Evolutionary conservation across 257 asterid species (phyloP).

Genomic region (Jaltomata sinuosa): DNA sequence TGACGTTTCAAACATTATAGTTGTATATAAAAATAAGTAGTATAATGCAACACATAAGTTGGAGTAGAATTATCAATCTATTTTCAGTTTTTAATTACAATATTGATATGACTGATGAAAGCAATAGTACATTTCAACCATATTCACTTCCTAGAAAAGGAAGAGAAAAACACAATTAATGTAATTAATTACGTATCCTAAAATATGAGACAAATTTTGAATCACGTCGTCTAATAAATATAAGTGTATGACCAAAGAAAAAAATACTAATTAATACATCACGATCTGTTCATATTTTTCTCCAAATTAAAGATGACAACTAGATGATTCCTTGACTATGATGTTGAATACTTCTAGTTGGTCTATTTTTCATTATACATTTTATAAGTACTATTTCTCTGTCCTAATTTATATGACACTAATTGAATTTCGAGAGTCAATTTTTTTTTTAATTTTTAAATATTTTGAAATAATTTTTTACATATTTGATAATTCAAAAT

Average conservation of each 20-base stretch:
- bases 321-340: background rate
- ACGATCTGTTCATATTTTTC: background rate
- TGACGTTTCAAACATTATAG: background rate
- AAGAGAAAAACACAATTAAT: background rate
- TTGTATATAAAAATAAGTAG: background rate
- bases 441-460: background rate
- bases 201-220: background rate
- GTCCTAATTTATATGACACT: fast-evolving
- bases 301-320: background rate
- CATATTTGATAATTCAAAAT: background rate
- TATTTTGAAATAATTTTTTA: background rate
- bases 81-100: background rate
- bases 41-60: background rate
- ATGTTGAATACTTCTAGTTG: background rate
- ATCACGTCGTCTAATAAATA: background rate
- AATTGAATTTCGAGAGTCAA: background rate
- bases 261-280: background rate
- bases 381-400: background rate
- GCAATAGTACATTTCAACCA: background rate
- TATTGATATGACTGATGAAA: background rate
- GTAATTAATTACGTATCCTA: background rate
- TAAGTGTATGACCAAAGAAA: background rate
- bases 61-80: background rate
- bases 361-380: background rate
- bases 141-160: background rate